Conservation (phyloP, 352 stramenopile species). For the Globisporangium emineosum region DNA sequence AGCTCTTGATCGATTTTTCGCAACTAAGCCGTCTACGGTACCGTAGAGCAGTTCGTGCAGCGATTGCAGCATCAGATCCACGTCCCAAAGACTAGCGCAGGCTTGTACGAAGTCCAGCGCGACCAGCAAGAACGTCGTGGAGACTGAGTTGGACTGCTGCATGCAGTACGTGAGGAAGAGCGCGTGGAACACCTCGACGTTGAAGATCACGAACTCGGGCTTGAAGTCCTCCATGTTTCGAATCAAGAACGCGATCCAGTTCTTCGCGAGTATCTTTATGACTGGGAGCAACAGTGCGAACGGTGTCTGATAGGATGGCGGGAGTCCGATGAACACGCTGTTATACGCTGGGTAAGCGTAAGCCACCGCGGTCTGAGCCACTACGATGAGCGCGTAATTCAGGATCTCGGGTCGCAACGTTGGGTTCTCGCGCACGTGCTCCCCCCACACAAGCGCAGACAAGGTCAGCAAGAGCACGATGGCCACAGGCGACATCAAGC, state of each 20-base stretch:
- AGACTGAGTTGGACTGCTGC: slow-evolving; percentile 24
- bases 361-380: slow-evolving; percentile 14
- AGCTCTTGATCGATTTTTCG: too few relatives aligned
- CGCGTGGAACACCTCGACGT: slow-evolving; percentile 49
- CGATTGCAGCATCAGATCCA: slow-evolving; percentile 9
- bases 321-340: slow-evolving; percentile 20
- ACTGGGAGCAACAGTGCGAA: slow-evolving; percentile 27
- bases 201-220: slow-evolving; percentile 51
- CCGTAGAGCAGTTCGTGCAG: not conserved
- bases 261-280: slow-evolving; percentile 21
- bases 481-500: too few relatives aligned
- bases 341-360: slow-evolving; percentile 31
- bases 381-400: slow-evolving; percentile 4
- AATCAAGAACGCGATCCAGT: too few relatives aligned
- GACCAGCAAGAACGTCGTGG: slow-evolving; percentile 30
- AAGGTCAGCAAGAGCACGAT: too few relatives aligned
- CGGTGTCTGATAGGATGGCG: slow-evolving; percentile 12
- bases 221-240: slow-evolving; percentile 28
- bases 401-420: too few relatives aligned
- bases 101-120: slow-evolving; percentile 28
- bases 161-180: slow-evolving; percentile 41
- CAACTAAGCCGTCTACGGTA: too few relatives aligned
- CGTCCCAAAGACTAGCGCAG: slow-evolving; percentile 22
- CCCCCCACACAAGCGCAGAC: too few relatives aligned
- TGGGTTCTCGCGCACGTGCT: too few relatives aligned